Evolutionary conservation across 176 grass and related monocot genomes (phyloP).

Genomic region (Musa troglodytarum): DNA sequence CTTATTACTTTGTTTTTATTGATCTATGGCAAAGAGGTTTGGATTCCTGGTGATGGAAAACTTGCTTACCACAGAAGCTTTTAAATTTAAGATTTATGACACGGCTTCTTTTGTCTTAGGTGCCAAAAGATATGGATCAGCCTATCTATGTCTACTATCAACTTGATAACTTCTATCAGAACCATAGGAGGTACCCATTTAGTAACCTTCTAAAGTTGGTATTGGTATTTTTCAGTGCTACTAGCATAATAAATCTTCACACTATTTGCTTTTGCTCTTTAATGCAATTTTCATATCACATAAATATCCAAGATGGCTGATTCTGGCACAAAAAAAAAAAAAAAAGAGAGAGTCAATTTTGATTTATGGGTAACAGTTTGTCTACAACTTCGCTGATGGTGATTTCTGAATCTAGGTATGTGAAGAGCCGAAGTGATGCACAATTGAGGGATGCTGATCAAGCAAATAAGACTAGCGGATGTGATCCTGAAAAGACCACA

Average conservation of each 20-base stretch:
- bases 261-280: not conserved
- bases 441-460: constrained; percentile 44
- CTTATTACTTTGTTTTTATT: not conserved
- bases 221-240: not conserved
- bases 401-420: constrained; percentile 55
- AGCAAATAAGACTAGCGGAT: constrained; percentile 39
- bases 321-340: not conserved
- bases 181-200: constrained; percentile 81
- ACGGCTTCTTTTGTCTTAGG: constrained; percentile 33
- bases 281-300: not conserved
- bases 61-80: not conserved
- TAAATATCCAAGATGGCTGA: not conserved
- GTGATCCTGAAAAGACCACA: constrained; percentile 68
- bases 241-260: not conserved
- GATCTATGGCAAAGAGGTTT: not conserved
- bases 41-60: not conserved
- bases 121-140: constrained; percentile 68
- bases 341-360: not conserved
- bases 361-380: not conserved
- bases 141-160: constrained; percentile 96
- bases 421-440: constrained; percentile 83
- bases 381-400: not conserved
- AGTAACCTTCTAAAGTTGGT: not conserved
- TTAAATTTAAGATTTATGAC: not conserved
- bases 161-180: constrained; percentile 99